phyloP scores from a whole-genome alignment of 164 flowering plant species.

The Akebia trifoliata region DNA sequence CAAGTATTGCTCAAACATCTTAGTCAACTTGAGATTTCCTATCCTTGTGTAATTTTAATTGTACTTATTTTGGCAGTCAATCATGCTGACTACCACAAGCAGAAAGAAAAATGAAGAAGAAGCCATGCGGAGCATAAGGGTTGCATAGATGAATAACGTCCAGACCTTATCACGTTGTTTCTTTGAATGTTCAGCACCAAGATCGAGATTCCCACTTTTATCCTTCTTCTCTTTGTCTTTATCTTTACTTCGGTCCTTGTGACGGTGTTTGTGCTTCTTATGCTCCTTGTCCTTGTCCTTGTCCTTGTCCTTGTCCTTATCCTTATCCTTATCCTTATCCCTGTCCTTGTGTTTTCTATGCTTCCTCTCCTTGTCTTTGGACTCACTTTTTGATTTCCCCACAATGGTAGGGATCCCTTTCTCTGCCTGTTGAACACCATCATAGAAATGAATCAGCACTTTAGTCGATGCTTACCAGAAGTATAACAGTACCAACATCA shows the following conservation, averaged over 20 bases:
- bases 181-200: conserved; percentile 54
- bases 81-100: not conserved
- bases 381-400: conserved; percentile 49
- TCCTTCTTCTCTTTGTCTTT: conserved; percentile 73
- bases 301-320: conserved; percentile 67
- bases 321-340: conserved; percentile 69
- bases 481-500: not conserved
- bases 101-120: not conserved
- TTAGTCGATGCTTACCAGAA: not conserved
- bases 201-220: conserved; percentile 52
- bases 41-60: too few relatives aligned
- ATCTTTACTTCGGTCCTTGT: conserved; percentile 66
- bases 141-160: not conserved
- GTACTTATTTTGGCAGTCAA: not conserved
- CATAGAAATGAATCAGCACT: not conserved
- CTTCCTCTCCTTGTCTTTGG: conserved; percentile 69
- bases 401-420: conserved; percentile 62
- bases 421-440: conserved; percentile 41
- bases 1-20: not conserved
- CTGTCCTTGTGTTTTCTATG: conserved; percentile 71
- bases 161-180: conserved; percentile 76
- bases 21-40: not conserved
- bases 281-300: conserved; percentile 72
- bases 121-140: not conserved
- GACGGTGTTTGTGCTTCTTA: conserved; percentile 71